Evolutionary conservation across 139 green algal species (phyloP).

Genomic region (Tetradesmus obliquus): DNA sequence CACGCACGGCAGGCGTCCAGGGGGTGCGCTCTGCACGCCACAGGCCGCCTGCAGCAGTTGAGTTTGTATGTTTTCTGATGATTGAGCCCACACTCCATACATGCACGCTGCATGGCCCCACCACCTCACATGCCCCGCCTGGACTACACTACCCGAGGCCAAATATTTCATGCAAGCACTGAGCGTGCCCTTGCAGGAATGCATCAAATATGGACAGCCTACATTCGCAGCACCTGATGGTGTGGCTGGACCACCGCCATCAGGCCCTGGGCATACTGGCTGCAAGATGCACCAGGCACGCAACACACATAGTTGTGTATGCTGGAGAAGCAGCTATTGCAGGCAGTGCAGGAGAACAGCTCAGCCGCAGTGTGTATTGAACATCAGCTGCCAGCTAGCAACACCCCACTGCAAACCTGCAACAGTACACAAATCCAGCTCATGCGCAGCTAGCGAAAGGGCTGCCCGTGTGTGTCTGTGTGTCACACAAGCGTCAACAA

Average conservation of each 20-base stretch:
- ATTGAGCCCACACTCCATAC: background rate
- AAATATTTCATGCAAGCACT: background rate
- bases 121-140: background rate
- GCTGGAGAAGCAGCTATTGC: background rate
- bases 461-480: background rate
- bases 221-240: background rate
- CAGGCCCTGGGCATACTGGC: background rate
- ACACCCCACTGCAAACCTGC: background rate
- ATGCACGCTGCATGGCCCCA: background rate
- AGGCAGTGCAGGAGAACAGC: background rate
- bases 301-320: background rate
- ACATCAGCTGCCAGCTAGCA: background rate
- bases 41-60: background rate
- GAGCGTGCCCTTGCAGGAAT: background rate
- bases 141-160: background rate
- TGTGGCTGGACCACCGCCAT: background rate
- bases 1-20: background rate
- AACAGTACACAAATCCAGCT: background rate
- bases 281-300: background rate
- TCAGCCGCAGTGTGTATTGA: background rate
- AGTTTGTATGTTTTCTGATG: background rate
- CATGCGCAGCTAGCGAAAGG: background rate
- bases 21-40: background rate
- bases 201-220: background rate
- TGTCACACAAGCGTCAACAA: background rate